phyloP scores from a whole-genome alignment of 805 yeast species.

The Zygoascus ofunaensis region DNA sequence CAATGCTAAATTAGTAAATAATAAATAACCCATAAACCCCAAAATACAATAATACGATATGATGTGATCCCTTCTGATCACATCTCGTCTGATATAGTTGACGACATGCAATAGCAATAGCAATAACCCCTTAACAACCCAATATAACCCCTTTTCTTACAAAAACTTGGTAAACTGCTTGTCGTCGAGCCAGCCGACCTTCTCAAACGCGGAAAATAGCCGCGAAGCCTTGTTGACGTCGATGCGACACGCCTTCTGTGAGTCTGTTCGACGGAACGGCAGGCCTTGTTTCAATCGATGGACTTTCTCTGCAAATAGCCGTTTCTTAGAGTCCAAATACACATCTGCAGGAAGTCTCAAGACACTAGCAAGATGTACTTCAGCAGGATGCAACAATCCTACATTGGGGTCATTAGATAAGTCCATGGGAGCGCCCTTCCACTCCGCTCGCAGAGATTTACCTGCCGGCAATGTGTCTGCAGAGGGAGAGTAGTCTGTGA shows the following conservation, averaged over 20 bases:
- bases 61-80: too few species aligned
- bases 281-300: slow-evolving; percentile 56
- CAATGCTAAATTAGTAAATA: too few species aligned
- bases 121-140: slow-evolving; percentile 1
- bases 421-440: slow-evolving; percentile 99
- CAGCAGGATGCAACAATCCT: slow-evolving; percentile 81
- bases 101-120: too few species aligned
- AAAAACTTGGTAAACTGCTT: slow-evolving; percentile 47
- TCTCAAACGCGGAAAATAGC: slow-evolving; percentile 80
- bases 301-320: slow-evolving; percentile 84
- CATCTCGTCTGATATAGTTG: too few species aligned
- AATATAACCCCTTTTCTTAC: slow-evolving; percentile 8
- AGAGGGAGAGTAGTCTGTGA: slow-evolving; percentile 81
- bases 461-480: slow-evolving; percentile 52
- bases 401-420: slow-evolving; percentile 66
- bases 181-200: slow-evolving; percentile 87
- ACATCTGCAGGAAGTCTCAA: slow-evolving; percentile 80
- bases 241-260: slow-evolving; percentile 94
- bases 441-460: slow-evolving; percentile 76
- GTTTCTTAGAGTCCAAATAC: slow-evolving; percentile 66
- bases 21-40: slow-evolving; percentile 5
- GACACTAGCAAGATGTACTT: slow-evolving; percentile 74
- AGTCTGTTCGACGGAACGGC: slow-evolving; percentile 93
- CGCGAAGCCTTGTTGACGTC: slow-evolving; percentile 95
- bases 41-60: slow-evolving; percentile 1